Percentiles rank a stretch among this genome's conserved stretches.
Conservation (phyloP, 345 rosid genomes). For the Bruguiera gymnorhiza region DNA sequence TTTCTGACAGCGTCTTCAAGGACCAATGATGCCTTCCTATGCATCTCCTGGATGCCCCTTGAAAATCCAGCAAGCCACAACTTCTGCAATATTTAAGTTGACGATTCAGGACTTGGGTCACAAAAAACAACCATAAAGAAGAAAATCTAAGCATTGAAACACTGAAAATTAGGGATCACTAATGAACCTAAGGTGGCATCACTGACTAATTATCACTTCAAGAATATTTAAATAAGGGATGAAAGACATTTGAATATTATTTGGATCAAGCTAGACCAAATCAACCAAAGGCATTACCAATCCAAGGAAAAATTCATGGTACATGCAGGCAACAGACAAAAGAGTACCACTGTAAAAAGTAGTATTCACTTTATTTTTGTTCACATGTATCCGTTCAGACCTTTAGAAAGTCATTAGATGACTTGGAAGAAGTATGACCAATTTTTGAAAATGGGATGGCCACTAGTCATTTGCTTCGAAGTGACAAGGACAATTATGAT, state of each 20-base stretch:
- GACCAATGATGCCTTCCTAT: constrained; percentile 94
- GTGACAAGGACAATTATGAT: too few relatives aligned
- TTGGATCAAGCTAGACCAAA: too few relatives aligned
- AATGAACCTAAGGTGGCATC: too few relatives aligned
- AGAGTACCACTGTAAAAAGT: neutral
- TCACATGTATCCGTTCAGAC: neutral
- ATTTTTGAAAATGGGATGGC: neutral
- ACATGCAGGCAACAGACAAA: neutral
- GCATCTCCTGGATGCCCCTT: constrained; percentile 99
- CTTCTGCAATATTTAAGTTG: constrained; percentile 57
- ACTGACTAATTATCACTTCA: too few relatives aligned
- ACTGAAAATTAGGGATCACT: neutral
- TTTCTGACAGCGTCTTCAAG: constrained; percentile 99
- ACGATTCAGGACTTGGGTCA: constrained; percentile 7
- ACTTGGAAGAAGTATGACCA: neutral
- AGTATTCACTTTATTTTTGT: neutral
- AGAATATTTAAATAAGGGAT: too few relatives aligned
- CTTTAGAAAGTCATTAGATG: neutral
- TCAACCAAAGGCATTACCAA: neutral
- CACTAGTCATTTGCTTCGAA: neutral
- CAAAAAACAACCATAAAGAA: neutral
- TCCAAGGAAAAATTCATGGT: neutral
- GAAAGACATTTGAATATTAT: too few relatives aligned
- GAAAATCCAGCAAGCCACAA: constrained; percentile 99
- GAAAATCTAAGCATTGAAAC: neutral